These are phyloP conservation scores for Puccinia novopanici DNA, from an alignment of 1,284 basidiomycete genomes.

Conservation along the genomic window DNA sequence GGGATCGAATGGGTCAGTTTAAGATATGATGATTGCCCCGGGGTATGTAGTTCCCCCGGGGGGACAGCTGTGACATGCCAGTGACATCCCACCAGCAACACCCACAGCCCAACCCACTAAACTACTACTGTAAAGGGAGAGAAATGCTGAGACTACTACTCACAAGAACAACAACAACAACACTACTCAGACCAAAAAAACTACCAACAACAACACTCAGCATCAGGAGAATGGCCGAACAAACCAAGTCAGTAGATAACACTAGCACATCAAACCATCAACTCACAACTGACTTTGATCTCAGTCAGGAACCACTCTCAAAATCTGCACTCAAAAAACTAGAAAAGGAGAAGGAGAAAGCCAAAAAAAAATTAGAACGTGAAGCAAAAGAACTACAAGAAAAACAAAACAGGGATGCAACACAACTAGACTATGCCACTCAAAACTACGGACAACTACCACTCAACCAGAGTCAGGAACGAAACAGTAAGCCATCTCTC, in stretches of 20 bases:
- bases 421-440: slow-evolving; percentile 70
- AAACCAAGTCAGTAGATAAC: background rate
- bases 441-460: slow-evolving; percentile 88
- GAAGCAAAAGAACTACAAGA: slow-evolving; percentile 19
- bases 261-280: background rate
- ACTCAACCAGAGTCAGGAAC: slow-evolving; percentile 83
- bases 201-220: background rate
- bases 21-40: too few species aligned
- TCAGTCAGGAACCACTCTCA: slow-evolving; percentile 42
- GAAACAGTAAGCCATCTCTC: slow-evolving; percentile 58
- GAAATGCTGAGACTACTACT: background rate
- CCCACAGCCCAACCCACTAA: too few species aligned
- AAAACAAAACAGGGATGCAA: slow-evolving; percentile 28
- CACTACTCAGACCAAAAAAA: background rate
- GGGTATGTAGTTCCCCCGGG: too few species aligned
- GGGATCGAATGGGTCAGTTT: too few species aligned
- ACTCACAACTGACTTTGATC: too few species aligned
- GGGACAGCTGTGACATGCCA: too few species aligned
- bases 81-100: too few species aligned
- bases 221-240: background rate
- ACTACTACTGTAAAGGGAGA: too few species aligned
- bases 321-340: slow-evolving; percentile 48
- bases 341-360: slow-evolving; percentile 46
- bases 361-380: slow-evolving; percentile 25
- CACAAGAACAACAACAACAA: background rate